phyloP scores from a whole-genome alignment of 257 asterid species.

The Fraxinus americana region DNA sequence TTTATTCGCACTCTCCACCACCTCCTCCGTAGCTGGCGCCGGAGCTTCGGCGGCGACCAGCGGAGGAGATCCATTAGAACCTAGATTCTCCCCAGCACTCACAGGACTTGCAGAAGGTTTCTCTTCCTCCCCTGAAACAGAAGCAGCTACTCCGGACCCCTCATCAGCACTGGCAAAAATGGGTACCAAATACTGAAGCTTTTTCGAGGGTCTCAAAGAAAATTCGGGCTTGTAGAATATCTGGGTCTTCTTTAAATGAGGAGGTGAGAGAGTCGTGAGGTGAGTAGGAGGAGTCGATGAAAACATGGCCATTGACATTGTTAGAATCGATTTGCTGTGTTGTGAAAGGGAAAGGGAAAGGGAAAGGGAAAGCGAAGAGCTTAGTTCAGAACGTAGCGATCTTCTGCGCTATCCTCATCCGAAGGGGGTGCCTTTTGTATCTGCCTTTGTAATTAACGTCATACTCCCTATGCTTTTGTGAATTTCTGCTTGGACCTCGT shows the following conservation, averaged over 20 bases:
- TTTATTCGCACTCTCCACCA: slow-evolving; percentile 14
- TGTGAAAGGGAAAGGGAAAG: neutral
- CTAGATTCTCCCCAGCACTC: slow-evolving; percentile 32
- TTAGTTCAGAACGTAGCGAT: neutral
- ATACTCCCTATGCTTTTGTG: neutral
- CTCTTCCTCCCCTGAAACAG: slow-evolving; percentile 38
- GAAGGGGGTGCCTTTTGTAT: neutral
- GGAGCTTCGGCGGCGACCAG: slow-evolving; percentile 18
- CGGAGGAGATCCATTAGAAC: slow-evolving; percentile 63
- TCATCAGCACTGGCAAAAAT: slow-evolving; percentile 41
- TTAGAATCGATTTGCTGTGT: neutral
- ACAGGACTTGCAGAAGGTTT: slow-evolving; percentile 14
- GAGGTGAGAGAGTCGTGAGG: slow-evolving; percentile 44
- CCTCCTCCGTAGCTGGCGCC: slow-evolving; percentile 34
- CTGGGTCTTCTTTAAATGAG: slow-evolving; percentile 29
- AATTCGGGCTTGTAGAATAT: slow-evolving; percentile 28
- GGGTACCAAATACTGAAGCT: slow-evolving; percentile 33
- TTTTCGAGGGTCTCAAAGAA: slow-evolving; percentile 31
- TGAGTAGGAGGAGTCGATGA: slow-evolving; percentile 49
- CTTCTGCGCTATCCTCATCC: neutral
- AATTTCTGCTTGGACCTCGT: neutral
- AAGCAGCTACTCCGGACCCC: slow-evolving; percentile 43
- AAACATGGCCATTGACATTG: slow-evolving; percentile 63
- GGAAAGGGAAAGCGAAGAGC: neutral
- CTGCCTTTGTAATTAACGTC: neutral